phyloP scores from a whole-genome alignment of 2,329 filamentous ascomycete genomes.

The Malbranchea zuffiana region DNA sequence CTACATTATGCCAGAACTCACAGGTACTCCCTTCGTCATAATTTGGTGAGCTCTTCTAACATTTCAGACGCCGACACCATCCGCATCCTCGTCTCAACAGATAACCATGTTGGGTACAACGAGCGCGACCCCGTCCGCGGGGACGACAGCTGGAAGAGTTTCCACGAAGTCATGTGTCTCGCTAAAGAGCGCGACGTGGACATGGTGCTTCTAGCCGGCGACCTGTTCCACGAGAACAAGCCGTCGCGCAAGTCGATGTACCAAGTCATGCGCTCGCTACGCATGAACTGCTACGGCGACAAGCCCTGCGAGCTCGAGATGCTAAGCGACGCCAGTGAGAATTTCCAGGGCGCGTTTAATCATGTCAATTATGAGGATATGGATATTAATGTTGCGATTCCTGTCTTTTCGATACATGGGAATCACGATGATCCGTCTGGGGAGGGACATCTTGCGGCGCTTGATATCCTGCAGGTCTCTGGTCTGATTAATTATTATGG shows the following conservation, averaged over 20 bases:
- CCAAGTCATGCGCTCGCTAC: conserved; percentile 88
- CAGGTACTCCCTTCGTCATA: too few relatives aligned
- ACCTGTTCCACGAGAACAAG: conserved; percentile 97
- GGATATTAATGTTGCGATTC: conserved; percentile 93
- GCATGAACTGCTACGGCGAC: conserved; percentile 87
- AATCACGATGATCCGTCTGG: conserved; percentile 99
- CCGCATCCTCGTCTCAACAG: conserved; percentile 83
- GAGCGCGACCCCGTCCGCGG: conserved; percentile 90
- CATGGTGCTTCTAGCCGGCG: conserved; percentile 90
- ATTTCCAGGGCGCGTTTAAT: conserved; percentile 79
- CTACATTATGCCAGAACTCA: too few relatives aligned
- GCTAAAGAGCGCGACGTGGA: conserved; percentile 85
- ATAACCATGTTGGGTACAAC: conserved; percentile 95
- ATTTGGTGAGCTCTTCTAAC: too few relatives aligned
- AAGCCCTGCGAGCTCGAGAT: conserved; percentile 94
- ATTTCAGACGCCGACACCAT: conserved; percentile 74
- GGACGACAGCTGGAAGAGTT: conserved; percentile 92
- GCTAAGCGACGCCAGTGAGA: conserved; percentile 81
- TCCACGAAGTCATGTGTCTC: conserved; percentile 87
- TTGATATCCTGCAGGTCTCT: conserved; percentile 83
- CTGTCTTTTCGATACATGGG: conserved; percentile 95
- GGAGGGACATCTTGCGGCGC: conserved; percentile 79
- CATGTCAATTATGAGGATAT: conserved; percentile 97
- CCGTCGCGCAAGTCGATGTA: conserved; percentile 92
- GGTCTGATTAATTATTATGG: conserved; percentile 95